Base-by-base conservation (phyloP, 108 stramenopile species). In the Asterionellopsis glacialis region DNA sequence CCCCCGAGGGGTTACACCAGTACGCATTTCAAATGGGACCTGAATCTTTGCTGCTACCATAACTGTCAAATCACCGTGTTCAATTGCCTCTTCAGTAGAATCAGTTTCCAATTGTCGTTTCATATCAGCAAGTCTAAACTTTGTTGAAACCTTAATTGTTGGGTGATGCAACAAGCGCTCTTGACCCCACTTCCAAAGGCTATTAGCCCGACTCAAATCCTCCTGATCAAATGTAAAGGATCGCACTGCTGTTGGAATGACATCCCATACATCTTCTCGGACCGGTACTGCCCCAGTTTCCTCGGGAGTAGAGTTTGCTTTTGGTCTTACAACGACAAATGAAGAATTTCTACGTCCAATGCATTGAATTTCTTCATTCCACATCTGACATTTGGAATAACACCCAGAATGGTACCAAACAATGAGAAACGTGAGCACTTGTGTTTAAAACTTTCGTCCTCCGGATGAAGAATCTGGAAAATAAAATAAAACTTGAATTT, bases 181-280 rank as follows among this genome's bases (percentile, higher is more conserved):
- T 55, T 80, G 83, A 11, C 79, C 85, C 91, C 91, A 92, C 9
- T 67, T 48, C 91, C 91, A 92, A 2, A 89, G 66, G 21, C 12
- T 10, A 16, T 2, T 25, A 1, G 53, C 16, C 22, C 15, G 53
- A n/a, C 15, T n/a, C 21, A 28, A 16, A 25, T 54, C 49, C 42
- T 18, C 13, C 39, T 16, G 47, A 19, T 48, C 47, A 48, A 48
- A 21, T 4, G 47, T 48, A 48, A 48, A 16, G 19, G 16, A 16
- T 21, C 9, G 47, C 21, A 44, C 40, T 6, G 22, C 51, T 25
- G 41, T 64, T 11, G 68, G 62, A 42, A 21, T 25, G 23, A 16
- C 15, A 25, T 10, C 58, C 23, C 16, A 11, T 19, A 52, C 52
- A n/a, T 51, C 26, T 11, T 48, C 47, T 21, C 9, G 47, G 47